These are phyloP conservation scores for Aureococcus anophagefferens DNA, from an alignment of 108 stramenopile species.

Conservation along the genomic window DNA sequence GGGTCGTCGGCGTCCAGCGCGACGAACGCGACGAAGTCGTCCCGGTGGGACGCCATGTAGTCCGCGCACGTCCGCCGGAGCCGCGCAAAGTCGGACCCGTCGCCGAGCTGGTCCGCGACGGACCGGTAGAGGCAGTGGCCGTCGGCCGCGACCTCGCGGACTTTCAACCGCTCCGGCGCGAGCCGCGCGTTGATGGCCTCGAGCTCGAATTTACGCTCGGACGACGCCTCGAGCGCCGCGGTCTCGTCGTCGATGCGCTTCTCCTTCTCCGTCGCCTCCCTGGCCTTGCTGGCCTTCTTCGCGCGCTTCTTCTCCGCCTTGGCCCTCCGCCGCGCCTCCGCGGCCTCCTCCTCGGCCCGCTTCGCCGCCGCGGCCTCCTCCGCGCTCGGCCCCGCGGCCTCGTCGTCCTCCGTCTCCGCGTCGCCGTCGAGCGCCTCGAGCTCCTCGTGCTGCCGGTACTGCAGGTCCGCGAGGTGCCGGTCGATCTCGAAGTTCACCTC, in stretches of 20 bases:
- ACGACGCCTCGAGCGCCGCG: slow-evolving; percentile 38
- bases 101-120: slow-evolving; percentile 58
- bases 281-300: slow-evolving; percentile 35
- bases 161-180: slow-evolving; percentile 18
- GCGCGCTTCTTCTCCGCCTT: background rate
- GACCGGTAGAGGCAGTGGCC: slow-evolving; percentile 93
- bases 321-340: background rate
- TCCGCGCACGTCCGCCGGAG: slow-evolving; percentile 24
- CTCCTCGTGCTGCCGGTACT: background rate
- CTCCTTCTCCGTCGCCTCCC: slow-evolving; percentile 43
- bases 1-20: slow-evolving; percentile 22
- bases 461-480: background rate
- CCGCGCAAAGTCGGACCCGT: background rate
- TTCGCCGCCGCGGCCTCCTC: background rate
- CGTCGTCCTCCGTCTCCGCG: background rate
- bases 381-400: background rate
- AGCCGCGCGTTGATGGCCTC: slow-evolving; percentile 8
- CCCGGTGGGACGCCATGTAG: slow-evolving; percentile 39
- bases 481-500: slow-evolving; percentile 27
- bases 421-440: background rate
- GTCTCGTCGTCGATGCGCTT: slow-evolving; percentile 51
- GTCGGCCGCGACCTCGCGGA: slow-evolving; percentile 77
- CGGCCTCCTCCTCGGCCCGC: background rate
- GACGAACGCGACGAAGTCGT: slow-evolving; percentile 81
- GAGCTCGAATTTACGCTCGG: slow-evolving; percentile 6